phyloP scores from a whole-genome alignment of 2,329 filamentous ascomycete species.

The Mycosphaerelloides madeirae region DNA sequence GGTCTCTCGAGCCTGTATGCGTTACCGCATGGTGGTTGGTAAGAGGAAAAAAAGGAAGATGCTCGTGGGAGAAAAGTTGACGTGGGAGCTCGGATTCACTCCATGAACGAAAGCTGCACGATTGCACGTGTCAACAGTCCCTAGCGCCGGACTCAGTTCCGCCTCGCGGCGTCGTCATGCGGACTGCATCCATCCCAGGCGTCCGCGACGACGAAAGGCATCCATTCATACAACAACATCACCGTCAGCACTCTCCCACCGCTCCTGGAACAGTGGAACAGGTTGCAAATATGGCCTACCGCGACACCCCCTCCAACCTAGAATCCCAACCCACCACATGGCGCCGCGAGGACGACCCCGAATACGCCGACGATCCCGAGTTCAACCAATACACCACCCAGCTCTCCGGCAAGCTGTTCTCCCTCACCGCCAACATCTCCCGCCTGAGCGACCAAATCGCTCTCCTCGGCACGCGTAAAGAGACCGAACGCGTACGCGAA shows the following conservation, averaged over 20 bases:
- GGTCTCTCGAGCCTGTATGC: no score
- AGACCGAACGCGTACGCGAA: conserved; percentile 86
- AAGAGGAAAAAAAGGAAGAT: no score
- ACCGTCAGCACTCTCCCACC: neutral
- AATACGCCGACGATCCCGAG: conserved; percentile 87
- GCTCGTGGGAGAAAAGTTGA: no score
- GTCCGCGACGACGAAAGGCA: no score
- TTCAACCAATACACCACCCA: conserved; percentile 79
- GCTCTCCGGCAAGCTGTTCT: conserved; percentile 84
- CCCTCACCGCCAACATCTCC: conserved; percentile 80
- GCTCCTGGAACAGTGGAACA: no score
- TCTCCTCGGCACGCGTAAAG: conserved; percentile 81
- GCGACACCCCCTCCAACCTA: conserved; percentile 75
- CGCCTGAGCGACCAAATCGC: conserved; percentile 78
- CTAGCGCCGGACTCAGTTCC: no score
- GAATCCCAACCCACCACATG: conserved; percentile 71
- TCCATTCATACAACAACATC: neutral
- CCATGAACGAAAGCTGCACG: no score
- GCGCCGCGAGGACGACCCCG: conserved; percentile 63
- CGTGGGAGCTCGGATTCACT: no score
- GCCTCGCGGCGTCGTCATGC: neutral
- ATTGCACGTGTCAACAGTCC: no score
- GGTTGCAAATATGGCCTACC: conserved; percentile 70
- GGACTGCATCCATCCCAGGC: neutral
- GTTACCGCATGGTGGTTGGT: no score